Evolutionary conservation across 345 rosid species (phyloP).

Genomic region (Lepidium aucheri): DNA sequence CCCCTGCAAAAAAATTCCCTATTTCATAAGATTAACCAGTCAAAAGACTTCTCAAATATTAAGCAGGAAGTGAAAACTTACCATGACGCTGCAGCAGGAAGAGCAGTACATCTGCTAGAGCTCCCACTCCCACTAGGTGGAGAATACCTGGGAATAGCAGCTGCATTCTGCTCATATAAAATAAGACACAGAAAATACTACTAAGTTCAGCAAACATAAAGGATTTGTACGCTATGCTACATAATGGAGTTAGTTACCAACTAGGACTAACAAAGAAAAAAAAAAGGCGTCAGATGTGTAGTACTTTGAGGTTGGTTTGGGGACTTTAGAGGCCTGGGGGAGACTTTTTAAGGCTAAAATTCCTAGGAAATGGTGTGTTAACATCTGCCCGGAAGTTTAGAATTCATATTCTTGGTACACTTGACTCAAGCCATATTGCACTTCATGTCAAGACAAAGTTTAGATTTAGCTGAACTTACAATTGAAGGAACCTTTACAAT

Average conservation of each 20-base stretch:
- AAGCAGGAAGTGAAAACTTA: slow-evolving; percentile 12
- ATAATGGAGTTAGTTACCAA: too few relatives aligned
- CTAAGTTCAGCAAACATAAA: background rate
- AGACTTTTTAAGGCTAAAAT: background rate
- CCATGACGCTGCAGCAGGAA: slow-evolving; percentile 88
- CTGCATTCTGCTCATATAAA: slow-evolving; percentile 34
- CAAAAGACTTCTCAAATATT: background rate
- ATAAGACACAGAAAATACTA: background rate
- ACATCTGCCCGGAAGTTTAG: background rate
- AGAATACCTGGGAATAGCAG: slow-evolving; percentile 36
- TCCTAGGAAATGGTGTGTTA: background rate
- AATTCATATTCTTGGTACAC: background rate
- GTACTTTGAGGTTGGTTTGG: background rate
- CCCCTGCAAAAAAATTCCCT: slow-evolving; percentile 38
- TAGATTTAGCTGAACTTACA: slow-evolving; percentile 38
- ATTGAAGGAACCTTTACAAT: slow-evolving; percentile 39
- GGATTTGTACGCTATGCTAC: background rate
- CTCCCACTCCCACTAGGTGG: slow-evolving; percentile 47
- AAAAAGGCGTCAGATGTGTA: background rate
- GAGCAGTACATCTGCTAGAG: slow-evolving; percentile 40
- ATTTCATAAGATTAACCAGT: background rate
- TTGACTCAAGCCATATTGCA: background rate
- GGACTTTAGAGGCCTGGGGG: background rate
- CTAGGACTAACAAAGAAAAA: background rate
- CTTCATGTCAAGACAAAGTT: background rate